Evolutionary conservation across 2,329 filamentous ascomycete species (phyloP), one percentile per base, ranked within the genome.

Genomic region (Fusarium virguliforme): DNA sequence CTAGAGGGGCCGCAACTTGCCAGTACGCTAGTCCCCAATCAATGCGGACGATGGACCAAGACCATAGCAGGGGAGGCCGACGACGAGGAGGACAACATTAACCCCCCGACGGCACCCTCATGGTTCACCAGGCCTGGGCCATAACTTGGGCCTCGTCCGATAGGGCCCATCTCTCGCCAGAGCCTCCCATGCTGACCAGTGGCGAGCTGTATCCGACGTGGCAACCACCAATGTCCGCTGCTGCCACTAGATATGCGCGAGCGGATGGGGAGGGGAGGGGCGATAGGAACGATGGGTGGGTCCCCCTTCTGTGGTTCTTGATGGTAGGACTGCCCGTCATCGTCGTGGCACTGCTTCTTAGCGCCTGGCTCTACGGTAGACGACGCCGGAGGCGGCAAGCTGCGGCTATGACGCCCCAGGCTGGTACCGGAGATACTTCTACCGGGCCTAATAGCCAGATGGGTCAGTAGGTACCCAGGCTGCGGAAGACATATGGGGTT

Each of bases 101-200:
- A 12, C 22, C 53, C 13, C 18, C 32, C 15, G 34, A 50, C 15
- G 32, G 8, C 13, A 60, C 34, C 4, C 35, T 60, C 9, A 60
- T 30, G 32, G 7, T 60, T 22, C 43, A 60, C 35, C 32, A 60
- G 41, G 57, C 43, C 43, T 60, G 32, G 40, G 56, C 30, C 9
- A 28, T 59, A 59, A 28, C 56, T 13, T 67, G 24, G 65, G 32
- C 8, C 35, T 7, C 43, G 4, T 51, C 62, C 40, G 28, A 62
- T 7, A 58, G 18, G 32, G 3, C 56, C 4, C 10, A 34, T 6
- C 12, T 67, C 4, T 40, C 51, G 1, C 62, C 62, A 2, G 13
- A 32, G 35, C 62, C n/a, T 1, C 62, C 48, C 0, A 41, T 24
- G 0, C 22, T 62, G 6, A 43, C 34, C 2, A 30, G 28, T 2